Conservation (phyloP, 768 basidiomycete genomes). For the Chalciporus chontae region DNA sequence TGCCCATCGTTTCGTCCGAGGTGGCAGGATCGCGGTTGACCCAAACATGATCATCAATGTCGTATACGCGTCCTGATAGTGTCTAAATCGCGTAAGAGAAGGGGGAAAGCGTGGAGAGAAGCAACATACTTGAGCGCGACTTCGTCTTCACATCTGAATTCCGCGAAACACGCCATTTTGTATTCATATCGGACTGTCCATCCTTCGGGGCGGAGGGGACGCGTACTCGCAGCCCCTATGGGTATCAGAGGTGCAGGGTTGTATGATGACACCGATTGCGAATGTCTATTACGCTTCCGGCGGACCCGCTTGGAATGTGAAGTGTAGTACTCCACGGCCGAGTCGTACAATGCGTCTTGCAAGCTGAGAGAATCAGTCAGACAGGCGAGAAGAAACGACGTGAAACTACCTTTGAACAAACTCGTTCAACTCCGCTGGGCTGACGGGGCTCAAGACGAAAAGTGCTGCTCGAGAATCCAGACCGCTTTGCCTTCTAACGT, state of each 20-base stretch:
- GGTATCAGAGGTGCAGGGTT: slow-evolving; percentile 44
- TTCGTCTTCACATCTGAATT: slow-evolving; percentile 90
- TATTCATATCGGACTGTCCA: slow-evolving; percentile 98
- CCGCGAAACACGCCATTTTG: slow-evolving; percentile 96
- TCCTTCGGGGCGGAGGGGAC: slow-evolving; percentile 76
- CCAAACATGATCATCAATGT: slow-evolving; percentile 85
- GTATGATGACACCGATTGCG: slow-evolving; percentile 53
- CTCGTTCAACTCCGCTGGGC: slow-evolving; percentile 77
- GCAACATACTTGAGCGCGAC: slow-evolving; percentile 80
- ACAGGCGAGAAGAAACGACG: neutral
- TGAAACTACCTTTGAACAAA: slow-evolving; percentile 72
- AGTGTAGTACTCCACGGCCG: too few species aligned
- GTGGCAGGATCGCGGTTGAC: slow-evolving; percentile 80
- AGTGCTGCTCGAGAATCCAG: slow-evolving; percentile 89
- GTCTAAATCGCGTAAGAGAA: slow-evolving; percentile 29
- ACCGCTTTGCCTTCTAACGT: slow-evolving; percentile 81
- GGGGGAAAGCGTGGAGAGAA: slow-evolving; percentile 6
- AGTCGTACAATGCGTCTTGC: slow-evolving; percentile 35
- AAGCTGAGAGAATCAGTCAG: slow-evolving; percentile 45
- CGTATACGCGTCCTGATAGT: slow-evolving; percentile 92
- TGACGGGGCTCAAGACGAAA: slow-evolving; percentile 93
- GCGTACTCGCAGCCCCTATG: slow-evolving; percentile 37
- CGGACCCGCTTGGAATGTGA: slow-evolving; percentile 88
- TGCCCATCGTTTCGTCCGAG: slow-evolving; percentile 96
- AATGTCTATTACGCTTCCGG: slow-evolving; percentile 82